Percentiles rank a stretch among this genome's conserved stretches.
Conservation (phyloP, 139 green algal genomes). For the Nannochloris sp. region DNA sequence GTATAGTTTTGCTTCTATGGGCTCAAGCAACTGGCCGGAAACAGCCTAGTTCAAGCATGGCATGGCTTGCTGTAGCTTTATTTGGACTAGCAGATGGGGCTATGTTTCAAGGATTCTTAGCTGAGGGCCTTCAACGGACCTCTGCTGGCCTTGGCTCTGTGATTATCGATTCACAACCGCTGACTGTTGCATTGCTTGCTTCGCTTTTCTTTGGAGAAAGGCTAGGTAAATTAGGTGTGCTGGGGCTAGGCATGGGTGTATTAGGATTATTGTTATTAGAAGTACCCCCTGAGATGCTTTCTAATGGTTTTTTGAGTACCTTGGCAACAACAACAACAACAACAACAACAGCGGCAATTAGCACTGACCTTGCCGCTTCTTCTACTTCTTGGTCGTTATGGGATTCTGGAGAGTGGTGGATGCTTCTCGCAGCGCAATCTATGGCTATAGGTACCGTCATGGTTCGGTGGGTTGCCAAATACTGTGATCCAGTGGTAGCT, state of each 20-base stretch:
- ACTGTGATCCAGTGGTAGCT: conserved; percentile 84
- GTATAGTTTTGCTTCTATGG: conserved; percentile 74
- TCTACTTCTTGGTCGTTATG: conserved; percentile 20
- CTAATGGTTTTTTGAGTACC: not conserved
- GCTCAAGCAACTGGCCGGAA: conserved; percentile 49
- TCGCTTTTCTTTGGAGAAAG: conserved; percentile 86
- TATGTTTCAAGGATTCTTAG: conserved; percentile 75
- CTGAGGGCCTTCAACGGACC: conserved; percentile 77
- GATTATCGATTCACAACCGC: conserved; percentile 96
- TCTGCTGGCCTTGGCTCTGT: conserved; percentile 76
- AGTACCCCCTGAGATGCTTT: conserved; percentile 38
- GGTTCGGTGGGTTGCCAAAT: conserved; percentile 76
- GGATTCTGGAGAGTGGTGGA: conserved; percentile 88
- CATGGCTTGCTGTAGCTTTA: conserved; percentile 72
- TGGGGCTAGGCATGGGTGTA: conserved; percentile 77
- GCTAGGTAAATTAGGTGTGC: conserved; percentile 36
- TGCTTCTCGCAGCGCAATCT: conserved; percentile 92
- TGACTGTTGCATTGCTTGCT: conserved; percentile 90
- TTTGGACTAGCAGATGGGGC: conserved; percentile 91
- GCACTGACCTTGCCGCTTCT: not conserved
- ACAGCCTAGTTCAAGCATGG: conserved; percentile 48
- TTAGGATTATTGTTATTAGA: conserved; percentile 83
- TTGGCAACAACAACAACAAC: not conserved
- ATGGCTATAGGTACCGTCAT: conserved; percentile 97
- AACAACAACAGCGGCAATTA: not conserved